Conservation (phyloP, 805 yeast species). For the Wickerhamomyces ciferrii region DNA sequence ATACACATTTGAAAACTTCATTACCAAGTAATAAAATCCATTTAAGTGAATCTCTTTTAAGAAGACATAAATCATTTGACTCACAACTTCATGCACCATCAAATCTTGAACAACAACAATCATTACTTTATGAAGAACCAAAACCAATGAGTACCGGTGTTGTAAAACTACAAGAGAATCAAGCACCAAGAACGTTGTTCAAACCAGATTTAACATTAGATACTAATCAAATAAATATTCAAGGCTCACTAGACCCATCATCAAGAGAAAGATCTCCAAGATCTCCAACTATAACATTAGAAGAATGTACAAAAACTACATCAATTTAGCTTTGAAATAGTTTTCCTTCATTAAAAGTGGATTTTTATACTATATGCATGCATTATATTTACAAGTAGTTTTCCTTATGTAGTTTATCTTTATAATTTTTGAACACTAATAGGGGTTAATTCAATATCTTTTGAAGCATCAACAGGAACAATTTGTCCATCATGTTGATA, state of each 20-base stretch:
- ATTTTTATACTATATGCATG: neutral
- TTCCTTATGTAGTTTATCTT: neutral
- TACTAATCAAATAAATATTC: neutral
- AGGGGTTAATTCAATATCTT: constrained; percentile 19
- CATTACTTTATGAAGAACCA: constrained; percentile 18
- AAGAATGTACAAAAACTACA: neutral
- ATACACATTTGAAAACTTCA: constrained; percentile 11
- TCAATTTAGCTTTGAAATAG: neutral
- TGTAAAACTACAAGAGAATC: neutral
- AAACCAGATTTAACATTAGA: neutral
- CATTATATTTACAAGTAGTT: neutral
- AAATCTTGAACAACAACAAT: constrained; percentile 10
- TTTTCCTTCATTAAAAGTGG: too few species aligned
- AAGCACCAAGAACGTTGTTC: constrained; percentile 1
- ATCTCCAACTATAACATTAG: constrained; percentile 1
- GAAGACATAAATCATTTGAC: constrained; percentile 23
- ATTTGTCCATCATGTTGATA: constrained; percentile 35
- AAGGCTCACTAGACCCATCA: neutral
- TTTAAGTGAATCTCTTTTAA: constrained; percentile 27
- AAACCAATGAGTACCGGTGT: constrained; percentile 9
- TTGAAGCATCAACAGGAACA: constrained; percentile 21
- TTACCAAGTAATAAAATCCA: constrained; percentile 22
- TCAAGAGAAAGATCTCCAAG: neutral
- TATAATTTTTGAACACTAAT: constrained; percentile 9
- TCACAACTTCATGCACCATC: constrained; percentile 16